phyloP scores from a whole-genome alignment of 495 filamentous ascomycete genomes.

The Talaromyces proteolyticus region DNA sequence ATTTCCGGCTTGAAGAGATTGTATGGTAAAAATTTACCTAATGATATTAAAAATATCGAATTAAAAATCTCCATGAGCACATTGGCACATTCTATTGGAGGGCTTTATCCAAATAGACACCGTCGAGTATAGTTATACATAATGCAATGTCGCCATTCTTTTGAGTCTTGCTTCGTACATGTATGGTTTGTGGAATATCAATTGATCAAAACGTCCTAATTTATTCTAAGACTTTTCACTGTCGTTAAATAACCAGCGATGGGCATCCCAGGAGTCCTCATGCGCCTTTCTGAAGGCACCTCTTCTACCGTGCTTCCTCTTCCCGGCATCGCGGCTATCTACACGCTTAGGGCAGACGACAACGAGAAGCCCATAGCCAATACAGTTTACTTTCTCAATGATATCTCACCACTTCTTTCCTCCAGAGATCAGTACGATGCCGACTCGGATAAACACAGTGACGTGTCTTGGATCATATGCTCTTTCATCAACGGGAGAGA shows the following conservation, averaged over 20 bases:
- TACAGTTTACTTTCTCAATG: background rate
- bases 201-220: no score
- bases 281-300: background rate
- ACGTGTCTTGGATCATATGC: background rate
- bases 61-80: no score
- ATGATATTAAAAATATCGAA: no score
- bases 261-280: background rate
- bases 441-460: background rate
- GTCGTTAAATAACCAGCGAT: background rate
- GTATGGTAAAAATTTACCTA: no score
- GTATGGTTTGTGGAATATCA: no score
- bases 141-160: no score
- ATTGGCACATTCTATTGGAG: no score
- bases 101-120: no score
- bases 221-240: no score
- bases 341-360: background rate
- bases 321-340: background rate
- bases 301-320: background rate
- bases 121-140: no score
- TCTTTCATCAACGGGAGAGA: background rate
- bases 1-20: no score
- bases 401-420: background rate
- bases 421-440: background rate
- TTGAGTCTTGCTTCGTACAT: no score
- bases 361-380: background rate